Conservation (phyloP, 169 alveolate species). For the Plasmodium fragile region DNA sequence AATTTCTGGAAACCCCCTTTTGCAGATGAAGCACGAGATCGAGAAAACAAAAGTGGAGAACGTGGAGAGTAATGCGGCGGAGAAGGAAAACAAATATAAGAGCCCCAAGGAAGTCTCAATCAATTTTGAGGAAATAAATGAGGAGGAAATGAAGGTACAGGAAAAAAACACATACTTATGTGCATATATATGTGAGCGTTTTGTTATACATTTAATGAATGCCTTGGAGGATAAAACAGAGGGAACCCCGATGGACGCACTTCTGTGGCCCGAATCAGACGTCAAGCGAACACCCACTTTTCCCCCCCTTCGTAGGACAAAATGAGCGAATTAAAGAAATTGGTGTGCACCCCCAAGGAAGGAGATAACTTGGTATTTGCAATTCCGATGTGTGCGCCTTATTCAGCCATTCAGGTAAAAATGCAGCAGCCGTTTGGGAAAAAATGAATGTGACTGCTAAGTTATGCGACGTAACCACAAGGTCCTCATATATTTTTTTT, state of each 20-base stretch:
- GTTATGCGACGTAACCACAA: background rate
- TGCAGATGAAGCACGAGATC: conserved; percentile 67
- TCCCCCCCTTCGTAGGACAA: conserved; percentile 13
- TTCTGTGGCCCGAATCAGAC: background rate
- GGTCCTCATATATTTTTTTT: background rate
- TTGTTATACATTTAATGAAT: background rate
- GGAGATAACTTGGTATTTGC: conserved; percentile 46
- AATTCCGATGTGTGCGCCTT: conserved; percentile 75
- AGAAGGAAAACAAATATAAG: conserved; percentile 24
- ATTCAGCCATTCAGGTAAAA: conserved; percentile 54
- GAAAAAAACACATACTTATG: background rate
- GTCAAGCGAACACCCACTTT: background rate
- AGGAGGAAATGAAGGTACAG: conserved; percentile 56
- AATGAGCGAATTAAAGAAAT: conserved; percentile 50
- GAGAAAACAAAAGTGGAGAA: conserved; percentile 31
- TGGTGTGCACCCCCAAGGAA: conserved; percentile 42
- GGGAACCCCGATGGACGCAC: background rate
- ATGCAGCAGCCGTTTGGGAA: background rate
- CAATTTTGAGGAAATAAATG: conserved; percentile 56
- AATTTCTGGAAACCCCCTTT: background rate
- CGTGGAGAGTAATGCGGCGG: background rate
- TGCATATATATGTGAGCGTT: background rate
- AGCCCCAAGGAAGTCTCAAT: conserved; percentile 23
- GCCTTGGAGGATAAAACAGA: background rate
- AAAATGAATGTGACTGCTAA: background rate